Percentiles rank a stretch among this genome's conserved stretches.
Evolutionary conservation across 2,329 filamentous ascomycete species (phyloP).

Genomic region (Exophiala spinifera): DNA sequence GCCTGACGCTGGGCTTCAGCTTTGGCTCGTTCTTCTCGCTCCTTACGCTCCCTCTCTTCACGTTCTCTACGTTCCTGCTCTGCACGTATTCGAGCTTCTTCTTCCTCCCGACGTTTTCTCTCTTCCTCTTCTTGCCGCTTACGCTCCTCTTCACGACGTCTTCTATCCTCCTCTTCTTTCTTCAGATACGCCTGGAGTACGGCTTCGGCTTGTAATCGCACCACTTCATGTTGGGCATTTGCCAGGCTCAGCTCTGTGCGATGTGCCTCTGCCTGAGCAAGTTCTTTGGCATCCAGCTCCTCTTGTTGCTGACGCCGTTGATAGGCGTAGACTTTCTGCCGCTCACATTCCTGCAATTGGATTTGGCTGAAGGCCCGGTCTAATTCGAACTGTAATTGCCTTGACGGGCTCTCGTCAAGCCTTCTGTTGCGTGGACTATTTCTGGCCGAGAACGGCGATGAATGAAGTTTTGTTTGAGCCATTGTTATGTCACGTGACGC

Average conservation of each 20-base stretch:
- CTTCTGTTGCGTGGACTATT: conserved; percentile 16
- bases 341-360: conserved; percentile 40
- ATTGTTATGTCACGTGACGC: conserved; percentile 16
- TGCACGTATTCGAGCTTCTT: conserved; percentile 32
- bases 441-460: conserved; percentile 16
- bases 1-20: conserved; percentile 48
- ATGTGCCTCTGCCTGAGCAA: conserved; percentile 62
- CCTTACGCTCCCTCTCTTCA: conserved; percentile 42
- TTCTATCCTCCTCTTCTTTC: conserved; percentile 34
- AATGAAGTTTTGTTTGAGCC: conserved; percentile 15
- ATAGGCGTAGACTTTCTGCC: conserved; percentile 44
- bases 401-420: conserved; percentile 25
- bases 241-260: conserved; percentile 64
- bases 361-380: conserved; percentile 41
- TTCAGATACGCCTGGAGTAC: conserved; percentile 47
- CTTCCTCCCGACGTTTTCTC: conserved; percentile 34
- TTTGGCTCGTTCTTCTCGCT: conserved; percentile 35
- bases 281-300: conserved; percentile 59
- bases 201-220: conserved; percentile 56
- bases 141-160: conserved; percentile 32
- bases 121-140: conserved; percentile 38
- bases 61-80: conserved; percentile 39
- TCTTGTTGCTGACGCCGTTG: conserved; percentile 50
- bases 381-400: conserved; percentile 35
- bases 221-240: conserved; percentile 63